Evolutionary conservation across 2,329 filamentous ascomycete species (phyloP), one percentile per base, ranked within the genome.

Genomic region (Pseudocercospora musae): DNA sequence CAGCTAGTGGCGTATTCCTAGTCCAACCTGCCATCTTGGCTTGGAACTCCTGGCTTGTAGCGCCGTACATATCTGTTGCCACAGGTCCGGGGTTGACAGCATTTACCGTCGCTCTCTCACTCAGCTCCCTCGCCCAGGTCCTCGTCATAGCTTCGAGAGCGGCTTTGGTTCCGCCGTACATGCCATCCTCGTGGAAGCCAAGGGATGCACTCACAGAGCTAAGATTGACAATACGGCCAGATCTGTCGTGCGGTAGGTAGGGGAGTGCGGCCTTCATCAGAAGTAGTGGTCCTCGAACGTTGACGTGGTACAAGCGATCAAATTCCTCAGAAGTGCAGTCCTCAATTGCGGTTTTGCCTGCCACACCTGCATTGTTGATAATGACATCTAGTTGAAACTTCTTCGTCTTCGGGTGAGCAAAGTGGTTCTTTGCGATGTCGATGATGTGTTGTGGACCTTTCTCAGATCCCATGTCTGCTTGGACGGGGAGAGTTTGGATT

Each of bases 221-320:
- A 54, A 89, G 72, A 66, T 87, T 89, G 40, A 89, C 80, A 64
- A 89, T 84, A 29, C 87, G 80, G 1, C 86, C 87, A 21, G 81
- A 87, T 65, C 87, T 87, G 77, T 91, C 89, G 59, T 75, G 77
- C 1, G 85, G 91, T 4, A 96, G 82, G 76, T 89, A 87, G 0
- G 87, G 88, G 31, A 87, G 78, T 0, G 86, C 85, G 4, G 89
- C 89, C 76, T 96, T 88, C 25, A 90, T 85, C 13, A 96, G 81
- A 1, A 96, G 83, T 21, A 96, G 78, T 0, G 92, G 92, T 0
- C 90, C 92, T 9, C 91, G 84, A 21, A 96, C 92, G 72, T 96
- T 96, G 77, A 95, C 84, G 60, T 85, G 84, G 79, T 91, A 96
- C 60, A 89, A 87, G 69, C 83, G 79, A 48, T 87, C 82, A 78